These are phyloP conservation scores for Ramalina intermedia DNA, from an alignment of 495 filamentous ascomycete genomes.

Conservation along the genomic window DNA sequence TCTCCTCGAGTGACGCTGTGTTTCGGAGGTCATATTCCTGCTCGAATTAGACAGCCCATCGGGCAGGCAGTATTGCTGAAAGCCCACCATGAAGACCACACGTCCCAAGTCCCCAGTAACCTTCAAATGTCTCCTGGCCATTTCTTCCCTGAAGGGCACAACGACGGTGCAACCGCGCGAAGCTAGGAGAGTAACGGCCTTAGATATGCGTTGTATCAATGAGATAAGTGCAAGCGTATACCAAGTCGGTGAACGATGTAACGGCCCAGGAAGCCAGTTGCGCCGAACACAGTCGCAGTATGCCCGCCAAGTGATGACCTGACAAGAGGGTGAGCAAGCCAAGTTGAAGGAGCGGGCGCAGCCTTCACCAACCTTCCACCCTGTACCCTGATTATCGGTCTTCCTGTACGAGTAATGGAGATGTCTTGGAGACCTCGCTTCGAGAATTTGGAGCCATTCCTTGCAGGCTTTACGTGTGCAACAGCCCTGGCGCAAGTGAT, in stretches of 20 bases:
- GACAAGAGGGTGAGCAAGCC: background rate
- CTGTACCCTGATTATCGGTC: conserved; percentile 66
- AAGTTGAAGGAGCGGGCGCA: conserved; percentile 10
- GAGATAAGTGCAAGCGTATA: conserved; percentile 25
- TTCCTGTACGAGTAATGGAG: conserved; percentile 72
- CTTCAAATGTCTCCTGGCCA: conserved; percentile 93
- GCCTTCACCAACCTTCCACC: conserved; percentile 60
- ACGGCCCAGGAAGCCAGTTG: conserved; percentile 86
- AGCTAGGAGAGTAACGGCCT: conserved; percentile 32
- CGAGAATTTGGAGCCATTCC: background rate
- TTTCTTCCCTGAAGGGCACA: conserved; percentile 90
- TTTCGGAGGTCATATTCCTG: conserved; percentile 94
- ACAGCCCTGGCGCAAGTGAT: conserved; percentile 16
- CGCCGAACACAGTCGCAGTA: conserved; percentile 95
- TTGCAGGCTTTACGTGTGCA: background rate
- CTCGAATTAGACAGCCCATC: background rate
- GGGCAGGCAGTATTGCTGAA: too few relatives aligned
- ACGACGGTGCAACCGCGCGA: conserved; percentile 85
- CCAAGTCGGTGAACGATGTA: conserved; percentile 96
- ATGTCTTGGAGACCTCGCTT: conserved; percentile 51
- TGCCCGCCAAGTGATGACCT: conserved; percentile 83
- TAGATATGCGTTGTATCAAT: background rate
- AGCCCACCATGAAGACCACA: conserved; percentile 63
- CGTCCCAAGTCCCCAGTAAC: conserved; percentile 83
- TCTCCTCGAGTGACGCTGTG: conserved; percentile 90